Base-by-base conservation (phyloP, 192 early-diverging fungal genomes). In the Thamnidium elegans region DNA sequence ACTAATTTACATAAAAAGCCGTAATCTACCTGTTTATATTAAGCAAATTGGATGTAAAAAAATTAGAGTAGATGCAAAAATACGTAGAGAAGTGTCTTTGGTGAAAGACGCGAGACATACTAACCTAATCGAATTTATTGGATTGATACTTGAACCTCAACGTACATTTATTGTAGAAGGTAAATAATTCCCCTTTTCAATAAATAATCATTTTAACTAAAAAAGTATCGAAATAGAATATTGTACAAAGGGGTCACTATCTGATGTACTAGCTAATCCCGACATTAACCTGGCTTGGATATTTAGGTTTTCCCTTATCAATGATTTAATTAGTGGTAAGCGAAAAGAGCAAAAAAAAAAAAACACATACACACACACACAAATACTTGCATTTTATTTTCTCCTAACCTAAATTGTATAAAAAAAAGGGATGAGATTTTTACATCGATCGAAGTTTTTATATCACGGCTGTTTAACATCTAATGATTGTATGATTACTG, bases 221-320 rank as follows among this genome's bases (percentile, higher is more conserved):
- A 48, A 48, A 19, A 19, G 14, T 2, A 19, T 48, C 6, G 1
- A 48, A 48, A 7, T 65, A 78, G 78, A 79, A 60, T 69, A 65
- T 58, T 72, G 72, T 31, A 50, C 63, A 46, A 79, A 79, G 56
- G 78, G 78, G 15, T 70, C 78, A 5, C 46, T 79, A 19, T 63
- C 65, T 3, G 61, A 69, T 19, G 65, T 79, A 0, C 47, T 76
- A 30, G 74, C 74, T 51, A 79, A 79, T 45, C 55, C 34, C 23
- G 78, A 79, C 13, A 63, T 74, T 54, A 67, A 74, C 52, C 69
- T 79, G 19, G 64, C 78, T 8, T 79, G 78, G 78, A 68, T 77
- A 0, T 79, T 79, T 65, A 73, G 72, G 60, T 77, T 76, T 43
- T 76, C 74, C 3, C 68, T 79, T 26, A 79, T 79, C 45, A 70